phyloP scores from a whole-genome alignment of 352 stramenopile species.

The Saprolegnia parasitica region DNA sequence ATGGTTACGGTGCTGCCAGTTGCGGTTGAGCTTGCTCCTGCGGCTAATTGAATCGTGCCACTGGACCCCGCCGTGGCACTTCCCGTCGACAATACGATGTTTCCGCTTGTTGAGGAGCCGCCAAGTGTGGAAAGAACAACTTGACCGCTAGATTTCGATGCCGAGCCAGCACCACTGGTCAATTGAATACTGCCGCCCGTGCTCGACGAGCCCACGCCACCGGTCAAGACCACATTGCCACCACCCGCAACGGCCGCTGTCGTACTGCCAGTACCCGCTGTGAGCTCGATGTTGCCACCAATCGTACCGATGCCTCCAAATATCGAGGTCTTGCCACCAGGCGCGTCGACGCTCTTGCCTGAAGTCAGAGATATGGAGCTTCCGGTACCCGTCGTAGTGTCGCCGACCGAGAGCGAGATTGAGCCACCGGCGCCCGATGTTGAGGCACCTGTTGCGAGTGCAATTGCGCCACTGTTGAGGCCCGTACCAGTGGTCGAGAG shows the following conservation, averaged over 20 bases:
- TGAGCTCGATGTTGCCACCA: slow-evolving; percentile 36
- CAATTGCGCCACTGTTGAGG: slow-evolving; percentile 22
- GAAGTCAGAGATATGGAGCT: slow-evolving; percentile 16
- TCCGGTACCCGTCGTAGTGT: slow-evolving; percentile 8
- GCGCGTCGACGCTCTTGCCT: not conserved
- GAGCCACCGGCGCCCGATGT: slow-evolving; percentile 16
- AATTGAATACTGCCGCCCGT: slow-evolving; percentile 20
- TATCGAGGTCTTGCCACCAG: slow-evolving; percentile 23
- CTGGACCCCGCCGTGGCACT: slow-evolving; percentile 33
- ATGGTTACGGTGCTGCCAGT: slow-evolving; percentile 31
- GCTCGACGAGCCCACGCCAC: slow-evolving; percentile 15
- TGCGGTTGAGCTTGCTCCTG: slow-evolving; percentile 16
- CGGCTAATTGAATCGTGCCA: slow-evolving; percentile 31
- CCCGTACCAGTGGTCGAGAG: slow-evolving; percentile 13
- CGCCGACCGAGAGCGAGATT: slow-evolving; percentile 12
- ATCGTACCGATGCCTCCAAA: slow-evolving; percentile 22
- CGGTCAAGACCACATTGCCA: slow-evolving; percentile 20
- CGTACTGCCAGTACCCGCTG: slow-evolving; percentile 36
- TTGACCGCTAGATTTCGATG: slow-evolving; percentile 32
- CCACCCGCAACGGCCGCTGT: slow-evolving; percentile 26
- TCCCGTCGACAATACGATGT: slow-evolving; percentile 36
- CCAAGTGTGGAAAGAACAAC: slow-evolving; percentile 36
- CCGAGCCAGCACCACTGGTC: slow-evolving; percentile 23
- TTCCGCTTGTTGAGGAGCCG: slow-evolving; percentile 34
- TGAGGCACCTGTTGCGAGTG: slow-evolving; percentile 18